Evolutionary conservation across 2,329 filamentous ascomycete genomes (phyloP).

Genomic region (Mycosphaerelloides madeirae): DNA sequence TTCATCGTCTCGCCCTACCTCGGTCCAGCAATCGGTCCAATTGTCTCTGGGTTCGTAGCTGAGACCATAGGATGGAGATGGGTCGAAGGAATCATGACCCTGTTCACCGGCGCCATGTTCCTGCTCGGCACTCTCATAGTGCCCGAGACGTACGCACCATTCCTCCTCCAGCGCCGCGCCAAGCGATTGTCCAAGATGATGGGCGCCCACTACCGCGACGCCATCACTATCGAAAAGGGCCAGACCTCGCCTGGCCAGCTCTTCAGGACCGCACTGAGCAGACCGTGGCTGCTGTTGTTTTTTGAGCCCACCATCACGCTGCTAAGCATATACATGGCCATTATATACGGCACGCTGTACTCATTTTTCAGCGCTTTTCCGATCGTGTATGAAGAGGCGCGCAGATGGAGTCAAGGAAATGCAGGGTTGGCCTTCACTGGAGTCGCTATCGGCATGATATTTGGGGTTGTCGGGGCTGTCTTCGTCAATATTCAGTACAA

Average conservation of each 20-base stretch:
- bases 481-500: too few species aligned
- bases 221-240: too few species aligned
- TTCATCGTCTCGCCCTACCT: too few species aligned
- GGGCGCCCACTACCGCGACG: too few species aligned
- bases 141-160: constrained; percentile 30
- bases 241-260: too few species aligned
- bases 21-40: constrained; percentile 7
- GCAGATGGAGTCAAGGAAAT: constrained; percentile 56
- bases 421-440: constrained; percentile 64
- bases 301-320: constrained; percentile 47
- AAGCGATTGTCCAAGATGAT: too few species aligned
- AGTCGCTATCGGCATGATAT: constrained; percentile 59
- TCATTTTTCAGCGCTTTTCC: constrained; percentile 46
- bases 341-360: constrained; percentile 47
- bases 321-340: constrained; percentile 44
- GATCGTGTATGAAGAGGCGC: constrained; percentile 57
- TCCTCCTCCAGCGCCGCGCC: constrained; percentile 24
- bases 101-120: constrained; percentile 24
- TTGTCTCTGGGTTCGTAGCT: constrained; percentile 34
- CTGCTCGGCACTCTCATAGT: constrained; percentile 21
- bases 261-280: constrained; percentile 53
- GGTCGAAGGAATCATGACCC: constrained; percentile 27
- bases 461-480: too few species aligned
- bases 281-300: constrained; percentile 62
- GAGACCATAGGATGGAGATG: constrained; percentile 30